phyloP scores from a whole-genome alignment of 1,139 yeast genomes.

The Candida freyschussii region DNA sequence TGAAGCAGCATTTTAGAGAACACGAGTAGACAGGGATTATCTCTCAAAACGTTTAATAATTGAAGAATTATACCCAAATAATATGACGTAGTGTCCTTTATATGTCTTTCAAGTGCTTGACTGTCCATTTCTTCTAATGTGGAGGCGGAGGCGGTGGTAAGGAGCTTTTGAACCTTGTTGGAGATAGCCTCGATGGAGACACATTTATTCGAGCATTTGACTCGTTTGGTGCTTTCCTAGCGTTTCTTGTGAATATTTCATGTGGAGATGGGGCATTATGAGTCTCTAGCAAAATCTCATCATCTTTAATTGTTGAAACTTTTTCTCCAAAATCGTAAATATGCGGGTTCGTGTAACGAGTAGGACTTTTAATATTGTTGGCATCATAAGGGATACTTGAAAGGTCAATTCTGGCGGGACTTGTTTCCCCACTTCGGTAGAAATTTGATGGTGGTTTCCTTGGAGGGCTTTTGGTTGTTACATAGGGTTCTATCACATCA shows the following conservation, averaged over 20 bases:
- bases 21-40: background rate
- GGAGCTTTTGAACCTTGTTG: constrained; percentile 21
- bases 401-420: constrained; percentile 17
- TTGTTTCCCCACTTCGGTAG: constrained; percentile 14
- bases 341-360: constrained; percentile 2
- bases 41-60: background rate
- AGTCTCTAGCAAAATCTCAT: constrained; percentile 10
- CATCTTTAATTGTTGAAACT: constrained; percentile 4
- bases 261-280: constrained; percentile 23
- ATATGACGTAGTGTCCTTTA: constrained; percentile 1
- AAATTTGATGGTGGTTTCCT: constrained; percentile 18
- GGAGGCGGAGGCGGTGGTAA: constrained; percentile 17
- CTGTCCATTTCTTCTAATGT: constrained; percentile 1
- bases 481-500: constrained; percentile 20
- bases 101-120: background rate
- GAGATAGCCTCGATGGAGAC: constrained; percentile 18
- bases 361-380: constrained; percentile 6
- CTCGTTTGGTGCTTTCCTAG: too few species aligned
- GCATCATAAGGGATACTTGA: constrained; percentile 23
- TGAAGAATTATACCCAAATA: too few species aligned
- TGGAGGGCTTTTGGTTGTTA: constrained; percentile 20
- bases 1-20: constrained; percentile 74
- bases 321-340: constrained; percentile 11
- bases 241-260: constrained; percentile 15
- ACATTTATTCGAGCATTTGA: too few species aligned